Base-by-base conservation (phyloP, 2,329 filamentous ascomycete species). In the Aspergillus amoenus region DNA sequence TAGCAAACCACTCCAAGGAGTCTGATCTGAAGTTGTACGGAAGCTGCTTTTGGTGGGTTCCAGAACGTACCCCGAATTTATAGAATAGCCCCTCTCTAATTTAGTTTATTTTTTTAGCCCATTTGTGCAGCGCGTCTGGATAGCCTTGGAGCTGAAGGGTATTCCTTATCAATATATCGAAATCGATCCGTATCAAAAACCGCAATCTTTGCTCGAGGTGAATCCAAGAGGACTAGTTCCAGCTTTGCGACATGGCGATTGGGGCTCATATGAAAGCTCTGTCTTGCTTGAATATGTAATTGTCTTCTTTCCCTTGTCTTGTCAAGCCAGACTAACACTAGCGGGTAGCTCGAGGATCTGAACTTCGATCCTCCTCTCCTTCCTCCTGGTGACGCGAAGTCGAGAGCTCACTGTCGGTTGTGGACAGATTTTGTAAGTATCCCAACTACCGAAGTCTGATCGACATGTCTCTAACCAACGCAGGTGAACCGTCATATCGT, bases 81-180 rank as follows among this genome's bases (percentile, higher is more conserved):
- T 39, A 58, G 46, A 17, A 17, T 13, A 48, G 61, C 61, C 64
- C 53, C 52, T 34, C 53, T 59, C 52, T 53, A 51, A 65, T 48
- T 58, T 42, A 40, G 8, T 30, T 30, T 30, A 9, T 30, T 43
- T 21, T n/a, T n/a, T 7, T 44, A 90, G 88, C 68, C 91, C 91
- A 24, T 94, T 93, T 70, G 91, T 91, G 1, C 91, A 95, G 70
- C 85, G 91, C 17, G 89, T 94, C 24, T 96, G 91, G 91, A 94
- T 96, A 62, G 89, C 91, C 1, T 81, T 96, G 37, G 91, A 96
- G 72, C 80, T 87, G 66, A 94, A 94, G 71, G 82, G 84, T 17
- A 81, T 94, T 8, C 78, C 84, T 39, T 96, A 96, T 69, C 90
- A 95, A 70, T 96, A 95, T 73, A 87, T 91, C 65, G 91, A 96